Percentiles rank a stretch among this genome's conserved stretches.
Evolutionary conservation across 352 stramenopile genomes (phyloP).

Genomic region (Pythium rhizo-oryzae): DNA sequence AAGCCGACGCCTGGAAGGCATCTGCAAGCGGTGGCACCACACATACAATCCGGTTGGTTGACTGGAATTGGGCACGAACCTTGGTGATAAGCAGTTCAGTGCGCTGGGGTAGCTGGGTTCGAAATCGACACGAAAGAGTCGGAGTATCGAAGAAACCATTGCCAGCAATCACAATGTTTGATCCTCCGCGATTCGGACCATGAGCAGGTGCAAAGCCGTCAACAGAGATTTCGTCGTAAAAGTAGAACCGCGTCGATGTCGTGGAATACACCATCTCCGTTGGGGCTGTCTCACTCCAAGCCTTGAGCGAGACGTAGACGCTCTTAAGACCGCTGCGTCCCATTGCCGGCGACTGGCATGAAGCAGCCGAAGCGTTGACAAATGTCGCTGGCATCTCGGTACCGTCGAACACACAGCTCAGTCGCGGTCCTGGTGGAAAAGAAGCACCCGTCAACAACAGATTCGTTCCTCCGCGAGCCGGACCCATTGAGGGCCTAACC

Average conservation of each 20-base stretch:
- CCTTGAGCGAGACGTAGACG: constrained; percentile 40
- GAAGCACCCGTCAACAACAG: constrained; percentile 39
- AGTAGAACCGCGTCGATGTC: constrained; percentile 40
- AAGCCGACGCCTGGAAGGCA: constrained; percentile 18
- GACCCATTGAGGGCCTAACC: constrained; percentile 20
- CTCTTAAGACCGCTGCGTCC: background rate
- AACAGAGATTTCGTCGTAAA: constrained; percentile 34
- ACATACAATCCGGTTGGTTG: constrained; percentile 29
- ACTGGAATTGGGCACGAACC: constrained; percentile 30
- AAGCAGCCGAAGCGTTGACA: constrained; percentile 27
- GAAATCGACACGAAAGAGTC: constrained; percentile 42
- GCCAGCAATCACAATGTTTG: constrained; percentile 30
- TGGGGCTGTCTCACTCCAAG: constrained; percentile 21
- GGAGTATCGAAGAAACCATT: constrained; percentile 31
- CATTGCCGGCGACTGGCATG: constrained; percentile 38
- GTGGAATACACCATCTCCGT: constrained; percentile 32
- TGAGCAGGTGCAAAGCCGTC: constrained; percentile 36
- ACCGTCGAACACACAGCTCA: constrained; percentile 47
- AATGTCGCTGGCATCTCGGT: constrained; percentile 37
- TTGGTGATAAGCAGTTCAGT: constrained; percentile 12
- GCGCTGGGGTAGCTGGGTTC: constrained; percentile 32
- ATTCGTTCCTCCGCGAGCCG: constrained; percentile 39
- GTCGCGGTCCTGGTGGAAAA: constrained; percentile 31
- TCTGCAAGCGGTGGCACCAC: background rate
- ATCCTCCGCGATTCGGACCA: constrained; percentile 39